Evolutionary conservation across 1,284 basidiomycete genomes (phyloP).

Genomic region (Afroboletus lepidellus): DNA sequence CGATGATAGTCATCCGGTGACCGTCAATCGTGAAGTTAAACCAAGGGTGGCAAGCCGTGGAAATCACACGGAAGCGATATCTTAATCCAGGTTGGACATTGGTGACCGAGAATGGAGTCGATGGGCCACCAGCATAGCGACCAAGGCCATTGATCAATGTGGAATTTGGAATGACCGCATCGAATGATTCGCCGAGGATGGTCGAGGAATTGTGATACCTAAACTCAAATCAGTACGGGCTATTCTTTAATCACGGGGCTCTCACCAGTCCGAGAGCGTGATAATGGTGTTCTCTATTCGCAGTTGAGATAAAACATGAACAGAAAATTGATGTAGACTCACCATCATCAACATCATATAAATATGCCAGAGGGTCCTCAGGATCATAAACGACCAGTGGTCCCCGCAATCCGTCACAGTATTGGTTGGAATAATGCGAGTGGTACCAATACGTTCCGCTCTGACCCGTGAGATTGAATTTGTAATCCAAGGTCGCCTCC

Average conservation of each 20-base stretch:
- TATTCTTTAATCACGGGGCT: background rate
- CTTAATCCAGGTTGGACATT: conserved; percentile 25
- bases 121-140: conserved; percentile 37
- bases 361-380: conserved; percentile 31
- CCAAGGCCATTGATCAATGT: conserved; percentile 51
- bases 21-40: conserved; percentile 44
- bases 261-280: conserved; percentile 34
- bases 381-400: conserved; percentile 41
- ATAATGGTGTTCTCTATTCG: conserved; percentile 29
- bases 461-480: conserved; percentile 22
- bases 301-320: background rate
- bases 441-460: conserved; percentile 38
- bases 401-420: conserved; percentile 50
- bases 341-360: conserved; percentile 45
- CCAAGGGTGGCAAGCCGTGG: conserved; percentile 34
- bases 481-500: conserved; percentile 22
- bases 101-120: conserved; percentile 34
- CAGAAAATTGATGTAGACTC: background rate
- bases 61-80: conserved; percentile 37
- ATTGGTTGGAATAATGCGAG: conserved; percentile 32
- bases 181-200: conserved; percentile 4
- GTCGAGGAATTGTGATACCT: conserved; percentile 30
- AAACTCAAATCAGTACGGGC: background rate
- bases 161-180: conserved; percentile 31
- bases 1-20: conserved; percentile 49